Conservation (phyloP, 2,329 filamentous ascomycete species). For the Emmonsiellopsis sp. region DNA sequence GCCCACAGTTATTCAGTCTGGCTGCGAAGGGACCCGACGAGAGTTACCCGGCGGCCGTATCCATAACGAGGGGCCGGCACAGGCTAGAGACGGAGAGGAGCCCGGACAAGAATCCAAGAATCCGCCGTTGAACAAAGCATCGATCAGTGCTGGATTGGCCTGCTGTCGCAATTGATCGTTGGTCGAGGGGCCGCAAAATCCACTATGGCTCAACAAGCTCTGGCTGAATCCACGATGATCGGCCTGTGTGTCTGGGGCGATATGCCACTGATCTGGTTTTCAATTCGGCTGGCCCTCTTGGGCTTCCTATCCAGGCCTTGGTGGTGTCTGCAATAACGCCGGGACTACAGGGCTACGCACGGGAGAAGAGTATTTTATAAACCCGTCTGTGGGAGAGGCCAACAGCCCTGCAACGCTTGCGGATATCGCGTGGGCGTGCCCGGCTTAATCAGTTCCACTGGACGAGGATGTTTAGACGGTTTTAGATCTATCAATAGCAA, state of each 20-base stretch:
- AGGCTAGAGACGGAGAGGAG: not conserved
- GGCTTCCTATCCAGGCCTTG: too few species aligned
- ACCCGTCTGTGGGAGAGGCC: too few species aligned
- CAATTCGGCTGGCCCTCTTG: not conserved
- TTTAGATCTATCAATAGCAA: slow-evolving; percentile 1
- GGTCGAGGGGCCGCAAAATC: not conserved
- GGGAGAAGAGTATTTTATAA: too few species aligned
- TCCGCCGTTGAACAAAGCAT: not conserved
- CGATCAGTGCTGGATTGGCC: not conserved
- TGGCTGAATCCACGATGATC: not conserved
- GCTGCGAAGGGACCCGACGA: not conserved
- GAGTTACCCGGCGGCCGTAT: not conserved
- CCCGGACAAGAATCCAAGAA: not conserved
- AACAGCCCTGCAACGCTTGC: not conserved
- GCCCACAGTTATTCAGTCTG: not conserved
- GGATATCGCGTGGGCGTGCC: not conserved
- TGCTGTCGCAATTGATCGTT: too few species aligned
- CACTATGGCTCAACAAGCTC: not conserved
- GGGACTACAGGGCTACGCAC: too few species aligned
- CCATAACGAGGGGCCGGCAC: not conserved
- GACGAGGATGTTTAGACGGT: not conserved
- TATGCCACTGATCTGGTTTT: not conserved
- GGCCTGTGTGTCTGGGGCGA: not conserved
- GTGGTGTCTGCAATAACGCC: too few species aligned
- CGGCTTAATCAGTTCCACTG: not conserved